Percentiles rank a stretch among this genome's conserved stretches.
phyloP scores from a whole-genome alignment of 495 filamentous ascomycete genomes.

The Jackrogersella multiformis region DNA sequence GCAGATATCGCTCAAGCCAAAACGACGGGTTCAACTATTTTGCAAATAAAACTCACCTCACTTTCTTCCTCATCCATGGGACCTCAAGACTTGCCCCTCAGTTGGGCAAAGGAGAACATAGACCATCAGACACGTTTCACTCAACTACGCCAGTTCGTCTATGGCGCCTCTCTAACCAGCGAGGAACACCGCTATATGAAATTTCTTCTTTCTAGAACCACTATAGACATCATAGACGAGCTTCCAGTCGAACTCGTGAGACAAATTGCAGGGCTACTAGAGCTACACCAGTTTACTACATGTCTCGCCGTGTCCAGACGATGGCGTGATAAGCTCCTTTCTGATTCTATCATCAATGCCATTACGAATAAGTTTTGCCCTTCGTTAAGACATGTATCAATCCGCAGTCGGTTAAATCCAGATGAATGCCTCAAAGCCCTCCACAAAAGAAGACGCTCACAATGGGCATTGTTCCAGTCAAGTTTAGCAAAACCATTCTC shows the following conservation, averaged over 20 bases:
- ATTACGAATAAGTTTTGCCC: constrained; percentile 39
- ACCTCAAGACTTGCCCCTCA: neutral
- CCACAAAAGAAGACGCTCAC: constrained; percentile 19
- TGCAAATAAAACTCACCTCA: no score
- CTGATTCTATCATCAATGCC: constrained; percentile 22
- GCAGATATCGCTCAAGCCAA: no score
- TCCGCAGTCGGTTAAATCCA: neutral
- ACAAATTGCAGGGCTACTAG: constrained; percentile 40
- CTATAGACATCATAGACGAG: constrained; percentile 41
- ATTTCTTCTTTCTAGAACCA: constrained; percentile 31
- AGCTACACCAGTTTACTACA: constrained; percentile 28
- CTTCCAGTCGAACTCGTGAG: constrained; percentile 49
- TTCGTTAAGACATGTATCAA: constrained; percentile 15
- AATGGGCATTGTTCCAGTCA: neutral
- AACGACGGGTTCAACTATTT: no score
- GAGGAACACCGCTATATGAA: constrained; percentile 43
- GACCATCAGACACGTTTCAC: constrained; percentile 5
- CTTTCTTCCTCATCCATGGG: no score
- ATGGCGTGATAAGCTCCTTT: constrained; percentile 47
- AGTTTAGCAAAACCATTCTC: constrained; percentile 14
- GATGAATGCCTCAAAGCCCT: constrained; percentile 19
- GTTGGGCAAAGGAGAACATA: neutral
- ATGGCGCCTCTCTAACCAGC: constrained; percentile 17
- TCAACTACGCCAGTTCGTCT: constrained; percentile 24
- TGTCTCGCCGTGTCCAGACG: constrained; percentile 46